Evolutionary conservation across 805 yeast genomes (phyloP).

Genomic region (Maudiozyma barnettii): DNA sequence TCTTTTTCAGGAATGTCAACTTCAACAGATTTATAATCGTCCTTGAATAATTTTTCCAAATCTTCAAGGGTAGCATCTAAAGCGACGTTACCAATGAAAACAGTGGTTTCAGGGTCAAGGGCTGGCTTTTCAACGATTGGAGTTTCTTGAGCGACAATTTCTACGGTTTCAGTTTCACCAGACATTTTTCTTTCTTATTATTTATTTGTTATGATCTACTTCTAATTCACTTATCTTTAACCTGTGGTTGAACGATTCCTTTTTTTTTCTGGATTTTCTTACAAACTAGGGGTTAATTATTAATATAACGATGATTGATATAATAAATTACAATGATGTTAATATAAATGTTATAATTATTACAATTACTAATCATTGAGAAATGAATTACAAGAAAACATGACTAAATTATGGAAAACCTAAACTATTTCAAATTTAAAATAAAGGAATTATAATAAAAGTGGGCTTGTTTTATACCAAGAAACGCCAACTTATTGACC

Average conservation of each 20-base stretch:
- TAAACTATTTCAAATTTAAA: too few species aligned
- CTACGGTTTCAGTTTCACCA: constrained; percentile 10
- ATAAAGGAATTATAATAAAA: too few species aligned
- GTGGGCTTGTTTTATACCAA: too few species aligned
- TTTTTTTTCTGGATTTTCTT: too few species aligned
- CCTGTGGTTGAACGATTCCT: too few species aligned
- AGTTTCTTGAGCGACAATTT: constrained; percentile 3
- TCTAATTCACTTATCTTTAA: not conserved
- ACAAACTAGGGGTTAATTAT: too few species aligned
- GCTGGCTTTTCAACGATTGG: constrained; percentile 3
- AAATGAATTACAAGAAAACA: too few species aligned
- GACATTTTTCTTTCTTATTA: constrained; percentile 9
- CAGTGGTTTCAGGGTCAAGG: constrained; percentile 28
- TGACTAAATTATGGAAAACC: too few species aligned
- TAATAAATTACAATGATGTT: too few species aligned
- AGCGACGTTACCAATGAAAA: constrained; percentile 28
- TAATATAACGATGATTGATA: too few species aligned
- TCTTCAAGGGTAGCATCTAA: constrained; percentile 24
- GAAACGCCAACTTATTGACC: not conserved
- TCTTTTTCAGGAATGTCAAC: constrained; percentile 24
- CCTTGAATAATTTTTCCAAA: constrained; percentile 18
- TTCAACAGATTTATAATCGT: constrained; percentile 22
- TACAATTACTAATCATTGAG: too few species aligned
- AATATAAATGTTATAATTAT: too few species aligned
- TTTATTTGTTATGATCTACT: not conserved